phyloP scores from a whole-genome alignment of 2,329 filamentous ascomycete genomes.

The Niveomyces coronatus region DNA sequence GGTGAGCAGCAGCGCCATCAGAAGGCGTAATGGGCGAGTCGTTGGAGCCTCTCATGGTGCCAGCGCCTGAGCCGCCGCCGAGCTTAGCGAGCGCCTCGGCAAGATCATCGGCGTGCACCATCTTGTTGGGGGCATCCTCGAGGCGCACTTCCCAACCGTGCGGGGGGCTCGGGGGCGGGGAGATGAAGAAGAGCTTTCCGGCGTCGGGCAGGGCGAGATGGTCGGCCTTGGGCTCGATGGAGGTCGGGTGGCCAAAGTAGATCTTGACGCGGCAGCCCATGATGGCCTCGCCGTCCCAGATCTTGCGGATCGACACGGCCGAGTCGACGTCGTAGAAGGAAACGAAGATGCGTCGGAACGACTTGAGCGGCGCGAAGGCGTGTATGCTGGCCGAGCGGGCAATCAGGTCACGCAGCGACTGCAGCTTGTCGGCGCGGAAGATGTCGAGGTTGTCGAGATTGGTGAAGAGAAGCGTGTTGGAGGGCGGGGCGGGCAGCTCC shows the following conservation, averaged over 20 bases:
- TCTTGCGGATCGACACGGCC: conserved; percentile 58
- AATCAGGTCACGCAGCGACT: conserved; percentile 63
- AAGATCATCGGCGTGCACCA: conserved; percentile 58
- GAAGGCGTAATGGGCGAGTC: conserved; percentile 31
- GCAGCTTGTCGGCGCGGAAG: conserved; percentile 64
- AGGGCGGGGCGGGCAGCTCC: conserved; percentile 60
- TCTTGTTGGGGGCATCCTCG: conserved; percentile 60
- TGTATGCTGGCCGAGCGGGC: conserved; percentile 60
- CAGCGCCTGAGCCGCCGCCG: conserved; percentile 31
- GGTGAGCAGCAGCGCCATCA: conserved; percentile 20
- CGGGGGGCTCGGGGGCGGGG: conserved; percentile 56
- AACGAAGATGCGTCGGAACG: conserved; percentile 70
- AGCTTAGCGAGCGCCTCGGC: conserved; percentile 55
- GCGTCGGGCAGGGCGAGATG: conserved; percentile 58
- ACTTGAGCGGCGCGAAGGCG: conserved; percentile 71
- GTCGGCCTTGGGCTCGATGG: conserved; percentile 42
- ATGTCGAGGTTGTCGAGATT: conserved; percentile 64
- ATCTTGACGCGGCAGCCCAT: conserved; percentile 60
- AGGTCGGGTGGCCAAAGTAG: conserved; percentile 56
- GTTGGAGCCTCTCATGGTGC: conserved; percentile 12
- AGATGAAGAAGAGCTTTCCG: conserved; percentile 65
- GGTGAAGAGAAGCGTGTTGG: conserved; percentile 78
- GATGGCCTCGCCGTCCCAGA: conserved; percentile 65
- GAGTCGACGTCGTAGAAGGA: conserved; percentile 64
- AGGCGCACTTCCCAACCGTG: conserved; percentile 59